These are phyloP conservation scores for Aechmea fasciata DNA, from an alignment of 176 grass and related monocot species.

Conservation along the genomic window DNA sequence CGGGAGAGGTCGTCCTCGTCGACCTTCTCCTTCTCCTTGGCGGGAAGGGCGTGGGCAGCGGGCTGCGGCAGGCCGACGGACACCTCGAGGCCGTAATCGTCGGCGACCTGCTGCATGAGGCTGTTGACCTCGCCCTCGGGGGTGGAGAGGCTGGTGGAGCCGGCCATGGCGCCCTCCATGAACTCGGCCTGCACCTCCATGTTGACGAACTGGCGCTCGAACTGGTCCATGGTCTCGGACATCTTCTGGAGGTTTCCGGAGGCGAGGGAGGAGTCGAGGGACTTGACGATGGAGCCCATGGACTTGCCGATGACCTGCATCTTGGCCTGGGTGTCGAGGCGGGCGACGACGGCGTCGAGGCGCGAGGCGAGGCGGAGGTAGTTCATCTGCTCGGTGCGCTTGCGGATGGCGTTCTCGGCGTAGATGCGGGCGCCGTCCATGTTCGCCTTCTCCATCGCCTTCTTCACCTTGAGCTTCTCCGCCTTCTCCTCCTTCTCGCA, in stretches of 20 bases:
- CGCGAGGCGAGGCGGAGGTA: slow-evolving; percentile 85
- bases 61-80: slow-evolving; percentile 74
- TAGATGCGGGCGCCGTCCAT: slow-evolving; percentile 93
- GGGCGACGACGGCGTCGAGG: slow-evolving; percentile 85
- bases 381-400: slow-evolving; percentile 96
- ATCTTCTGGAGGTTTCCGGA: slow-evolving; percentile 93
- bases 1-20: slow-evolving; percentile 88
- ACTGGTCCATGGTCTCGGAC: slow-evolving; percentile 94
- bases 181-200: slow-evolving; percentile 99
- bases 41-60: slow-evolving; percentile 56
- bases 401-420: slow-evolving; percentile 96
- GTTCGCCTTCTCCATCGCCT: slow-evolving; percentile 98
- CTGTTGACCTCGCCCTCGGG: slow-evolving; percentile 95
- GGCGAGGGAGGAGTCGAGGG: slow-evolving; percentile 66
- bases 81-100: slow-evolving; percentile 94
- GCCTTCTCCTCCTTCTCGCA: slow-evolving; percentile 99
- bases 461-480: slow-evolving; percentile 97
- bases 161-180: slow-evolving; percentile 93
- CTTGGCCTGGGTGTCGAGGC: slow-evolving; percentile 97
- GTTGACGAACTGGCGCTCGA: slow-evolving; percentile 86
- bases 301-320: slow-evolving; percentile 96
- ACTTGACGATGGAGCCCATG: slow-evolving; percentile 77
- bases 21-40: slow-evolving; percentile 87
- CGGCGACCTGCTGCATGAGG: slow-evolving; percentile 95
- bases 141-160: slow-evolving; percentile 78